phyloP scores from a whole-genome alignment of 257 asterid genomes.

The Oldenlandia corymbosa region DNA sequence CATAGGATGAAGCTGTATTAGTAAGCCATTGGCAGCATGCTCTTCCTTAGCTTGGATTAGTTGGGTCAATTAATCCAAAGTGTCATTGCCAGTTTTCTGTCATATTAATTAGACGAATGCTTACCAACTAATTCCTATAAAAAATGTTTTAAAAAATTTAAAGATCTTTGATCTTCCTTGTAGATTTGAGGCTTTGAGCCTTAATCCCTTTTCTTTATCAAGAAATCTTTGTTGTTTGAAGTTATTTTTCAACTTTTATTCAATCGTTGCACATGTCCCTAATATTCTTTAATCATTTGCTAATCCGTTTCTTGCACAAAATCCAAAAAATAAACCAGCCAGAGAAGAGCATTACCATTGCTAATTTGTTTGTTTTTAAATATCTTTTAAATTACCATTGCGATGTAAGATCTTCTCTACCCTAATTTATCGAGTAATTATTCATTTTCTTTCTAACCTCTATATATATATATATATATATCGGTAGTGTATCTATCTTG shows the following conservation, averaged over 20 bases:
- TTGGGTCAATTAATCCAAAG: conserved; percentile 24
- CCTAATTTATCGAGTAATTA: too few species aligned
- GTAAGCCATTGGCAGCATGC: too few species aligned
- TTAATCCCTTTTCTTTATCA: conserved; percentile 13
- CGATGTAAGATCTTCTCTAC: too few species aligned
- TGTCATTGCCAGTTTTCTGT: conserved; percentile 28
- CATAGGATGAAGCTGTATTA: too few species aligned
- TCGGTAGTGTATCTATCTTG: too few species aligned
- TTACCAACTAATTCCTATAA: conserved; percentile 32
- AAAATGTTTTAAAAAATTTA: conserved; percentile 19
- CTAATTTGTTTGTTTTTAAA: conserved; percentile 21
- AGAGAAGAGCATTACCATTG: conserved; percentile 16
- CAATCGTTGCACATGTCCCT: conserved; percentile 45
- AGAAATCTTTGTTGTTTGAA: conserved; percentile 11
- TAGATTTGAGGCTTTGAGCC: conserved; percentile 14
- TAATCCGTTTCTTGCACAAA: conserved; percentile 18
- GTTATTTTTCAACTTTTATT: conserved; percentile 13
- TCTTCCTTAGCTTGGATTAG: neutral
- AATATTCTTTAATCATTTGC: conserved; percentile 23
- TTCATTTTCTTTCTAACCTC: too few species aligned
- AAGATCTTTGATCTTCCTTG: conserved; percentile 23
- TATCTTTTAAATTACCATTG: too few species aligned
- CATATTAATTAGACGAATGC: conserved; percentile 13
- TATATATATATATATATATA: too few species aligned
- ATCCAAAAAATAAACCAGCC: conserved; percentile 14